phyloP scores from a whole-genome alignment of 179 eudicot species.

The Nepenthes alata region DNA sequence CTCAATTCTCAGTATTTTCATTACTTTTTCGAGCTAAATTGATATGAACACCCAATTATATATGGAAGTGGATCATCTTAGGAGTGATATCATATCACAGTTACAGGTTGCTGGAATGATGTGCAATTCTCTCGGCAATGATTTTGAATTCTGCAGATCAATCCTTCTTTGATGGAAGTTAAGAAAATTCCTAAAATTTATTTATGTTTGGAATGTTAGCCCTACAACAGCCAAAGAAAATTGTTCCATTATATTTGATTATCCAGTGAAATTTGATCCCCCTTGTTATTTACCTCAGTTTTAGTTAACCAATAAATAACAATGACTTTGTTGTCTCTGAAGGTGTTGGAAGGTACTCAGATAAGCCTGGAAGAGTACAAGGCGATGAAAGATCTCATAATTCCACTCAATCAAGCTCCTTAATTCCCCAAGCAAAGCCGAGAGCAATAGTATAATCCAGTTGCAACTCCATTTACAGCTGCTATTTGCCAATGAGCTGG shows the following conservation, averaged over 20 bases:
- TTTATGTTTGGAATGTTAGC: too few species aligned
- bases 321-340: constrained; percentile 8
- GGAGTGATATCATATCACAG: background rate
- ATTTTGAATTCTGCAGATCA: too few species aligned
- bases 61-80: too few species aligned
- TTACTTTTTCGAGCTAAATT: background rate
- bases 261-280: background rate
- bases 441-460: too few species aligned
- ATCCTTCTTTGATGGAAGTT: too few species aligned
- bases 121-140: too few species aligned
- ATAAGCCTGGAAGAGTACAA: constrained; percentile 58
- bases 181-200: too few species aligned
- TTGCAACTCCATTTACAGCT: too few species aligned
- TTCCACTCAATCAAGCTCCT: constrained; percentile 77
- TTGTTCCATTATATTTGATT: background rate
- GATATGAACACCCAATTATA: too few species aligned
- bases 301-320: background rate
- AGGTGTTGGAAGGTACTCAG: constrained; percentile 67
- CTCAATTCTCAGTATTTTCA: background rate
- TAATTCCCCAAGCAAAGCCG: constrained; percentile 31
- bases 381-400: constrained; percentile 61
- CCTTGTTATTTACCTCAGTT: too few species aligned
- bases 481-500: too few species aligned
- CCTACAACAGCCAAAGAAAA: background rate
- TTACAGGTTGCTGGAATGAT: background rate